Base-by-base conservation (phyloP, 2,329 filamentous ascomycete species). In the Colletotrichum horii region DNA sequence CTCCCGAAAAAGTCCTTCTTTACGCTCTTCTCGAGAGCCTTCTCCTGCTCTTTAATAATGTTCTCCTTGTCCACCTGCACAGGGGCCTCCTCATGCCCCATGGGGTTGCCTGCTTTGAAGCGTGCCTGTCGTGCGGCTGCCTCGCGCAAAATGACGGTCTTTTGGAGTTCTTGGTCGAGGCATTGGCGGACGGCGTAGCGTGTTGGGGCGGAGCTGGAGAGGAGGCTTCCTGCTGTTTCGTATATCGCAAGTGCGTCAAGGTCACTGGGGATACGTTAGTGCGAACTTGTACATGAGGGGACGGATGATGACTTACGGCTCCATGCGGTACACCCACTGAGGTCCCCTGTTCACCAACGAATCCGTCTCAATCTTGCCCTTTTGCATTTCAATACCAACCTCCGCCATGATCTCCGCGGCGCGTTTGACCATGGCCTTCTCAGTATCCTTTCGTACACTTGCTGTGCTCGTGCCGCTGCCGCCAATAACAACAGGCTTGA, bases 181-280 rank as follows among this genome's bases (percentile, higher is more conserved):
- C 98, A 96, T 83, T 98, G 96, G 26, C 97, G 93, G 8, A 99
- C 94, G 2, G 96, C 96, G 81, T 95, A 99, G n/a, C 97, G 92
- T 0, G 95, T 95, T 0, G 95, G 95, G 1, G 92, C 92, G 12
- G 91, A 90, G 3, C 91, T 90, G 48, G 89, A 86, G 19, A 91
- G 85, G 3, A 88, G 85, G 6, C 91, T 86, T 3, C 89, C 85
- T 9, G 89, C 91, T 0, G 95, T 95, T 79, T 95, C 93, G 79
- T 95, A 98, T 1, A 90, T 90, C 1, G 94, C 89, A 0, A 98
- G 89, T 11, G 90, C 88, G 83, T 99, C 97, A n/a, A 99, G 89
- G 73, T 92, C 89, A 61, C 90, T 92, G 56, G 30, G 19, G 6
- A 4, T n/a, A 34, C 36, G 32, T 76, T 75, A 75, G 76, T 38